phyloP scores from a whole-genome alignment of 139 green algal genomes.

The Picochlorum costavermella region DNA sequence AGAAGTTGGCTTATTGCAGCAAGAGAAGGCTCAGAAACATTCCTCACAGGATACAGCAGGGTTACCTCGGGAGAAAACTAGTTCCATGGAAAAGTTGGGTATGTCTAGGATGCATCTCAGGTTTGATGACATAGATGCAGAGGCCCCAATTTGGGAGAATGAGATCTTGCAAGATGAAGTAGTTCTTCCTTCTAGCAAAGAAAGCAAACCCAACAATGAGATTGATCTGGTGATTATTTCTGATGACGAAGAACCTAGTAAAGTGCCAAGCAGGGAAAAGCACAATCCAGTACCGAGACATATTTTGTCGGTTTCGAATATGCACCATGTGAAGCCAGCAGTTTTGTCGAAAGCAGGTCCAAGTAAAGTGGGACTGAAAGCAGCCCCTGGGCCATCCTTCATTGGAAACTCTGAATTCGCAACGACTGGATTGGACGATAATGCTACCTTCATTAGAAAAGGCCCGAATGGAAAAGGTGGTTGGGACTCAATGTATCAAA shows the following conservation, averaged over 20 bases:
- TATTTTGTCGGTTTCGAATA: not conserved
- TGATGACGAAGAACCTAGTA: too few species aligned
- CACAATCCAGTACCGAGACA: not conserved
- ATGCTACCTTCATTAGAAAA: slow-evolving; percentile 15
- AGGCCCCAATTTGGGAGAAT: not conserved
- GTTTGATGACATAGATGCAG: not conserved
- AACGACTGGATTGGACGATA: slow-evolving; percentile 14
- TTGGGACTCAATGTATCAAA: not conserved
- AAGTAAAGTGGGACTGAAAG: not conserved
- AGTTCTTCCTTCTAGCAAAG: too few species aligned
- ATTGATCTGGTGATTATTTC: too few species aligned
- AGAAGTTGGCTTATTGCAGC: not conserved
- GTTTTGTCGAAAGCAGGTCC: slow-evolving; percentile 6
- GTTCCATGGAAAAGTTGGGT: not conserved
- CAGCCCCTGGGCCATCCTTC: slow-evolving; percentile 20
- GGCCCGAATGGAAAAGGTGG: slow-evolving; percentile 29
- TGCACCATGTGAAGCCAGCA: not conserved
- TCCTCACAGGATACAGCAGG: not conserved
- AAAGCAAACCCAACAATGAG: too few species aligned
- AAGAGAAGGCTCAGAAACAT: not conserved
- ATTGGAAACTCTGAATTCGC: slow-evolving; percentile 11
- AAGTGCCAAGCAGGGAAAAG: too few species aligned
- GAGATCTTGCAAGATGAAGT: not conserved
- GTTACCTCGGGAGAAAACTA: not conserved
- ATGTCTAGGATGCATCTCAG: not conserved